Conservation (phyloP, 306 rosid genomes). For the Vigna mungo region DNA sequence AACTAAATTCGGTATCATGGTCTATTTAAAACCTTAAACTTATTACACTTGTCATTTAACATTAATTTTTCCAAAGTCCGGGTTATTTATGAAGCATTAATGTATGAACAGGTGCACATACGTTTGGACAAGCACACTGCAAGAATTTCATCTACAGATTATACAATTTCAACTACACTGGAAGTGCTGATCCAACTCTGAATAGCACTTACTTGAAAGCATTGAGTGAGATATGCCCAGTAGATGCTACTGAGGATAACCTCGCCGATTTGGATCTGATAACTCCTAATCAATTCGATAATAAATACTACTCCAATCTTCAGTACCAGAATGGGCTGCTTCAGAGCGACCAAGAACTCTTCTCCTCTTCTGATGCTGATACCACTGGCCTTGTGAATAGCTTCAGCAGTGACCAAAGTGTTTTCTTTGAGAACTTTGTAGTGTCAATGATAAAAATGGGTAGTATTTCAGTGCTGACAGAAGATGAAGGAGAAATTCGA, state of each 20-base stretch:
- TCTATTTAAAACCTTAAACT: too few relatives aligned
- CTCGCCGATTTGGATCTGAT: slow-evolving; percentile 36
- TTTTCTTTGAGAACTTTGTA: slow-evolving; percentile 26
- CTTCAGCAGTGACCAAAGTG: slow-evolving; percentile 19
- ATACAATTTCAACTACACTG: slow-evolving; percentile 41
- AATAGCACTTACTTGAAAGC: slow-evolving; percentile 2
- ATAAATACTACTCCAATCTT: slow-evolving; percentile 39
- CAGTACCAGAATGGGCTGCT: slow-evolving; percentile 28
- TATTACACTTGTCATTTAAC: too few relatives aligned
- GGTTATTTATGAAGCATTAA: background rate
- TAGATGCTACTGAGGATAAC: background rate
- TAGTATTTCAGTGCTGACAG: slow-evolving; percentile 13
- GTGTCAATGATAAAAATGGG: slow-evolving; percentile 48
- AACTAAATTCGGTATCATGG: too few relatives aligned
- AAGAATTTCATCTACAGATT: background rate
- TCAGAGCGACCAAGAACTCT: slow-evolving; percentile 48
- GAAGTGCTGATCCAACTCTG: slow-evolving; percentile 41
- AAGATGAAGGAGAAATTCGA: slow-evolving; percentile 44
- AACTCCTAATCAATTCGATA: slow-evolving; percentile 45
- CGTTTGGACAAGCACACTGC: slow-evolving; percentile 49
- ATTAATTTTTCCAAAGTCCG: too few relatives aligned
- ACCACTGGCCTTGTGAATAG: slow-evolving; percentile 24
- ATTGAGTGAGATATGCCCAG: slow-evolving; percentile 28
- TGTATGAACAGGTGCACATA: slow-evolving; percentile 48
- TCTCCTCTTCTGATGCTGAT: slow-evolving; percentile 44